These are phyloP conservation scores for Solanum tacnaense DNA, from an alignment of 257 asterid species.

Conservation along the genomic window DNA sequence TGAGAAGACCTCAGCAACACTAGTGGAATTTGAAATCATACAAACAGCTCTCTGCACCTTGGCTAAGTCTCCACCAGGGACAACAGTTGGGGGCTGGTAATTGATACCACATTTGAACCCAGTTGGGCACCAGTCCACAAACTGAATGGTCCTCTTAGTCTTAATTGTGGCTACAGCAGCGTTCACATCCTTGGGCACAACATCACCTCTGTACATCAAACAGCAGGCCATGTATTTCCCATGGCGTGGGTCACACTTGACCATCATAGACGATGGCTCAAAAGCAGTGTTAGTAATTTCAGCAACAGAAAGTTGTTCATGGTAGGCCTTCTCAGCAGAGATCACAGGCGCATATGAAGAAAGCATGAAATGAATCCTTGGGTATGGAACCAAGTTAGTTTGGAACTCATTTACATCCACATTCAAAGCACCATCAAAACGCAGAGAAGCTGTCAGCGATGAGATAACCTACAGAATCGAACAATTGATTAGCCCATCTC, in stretches of 20 bases:
- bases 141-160: slow-evolving; percentile 93
- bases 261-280: slow-evolving; percentile 98
- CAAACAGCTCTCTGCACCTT: slow-evolving; percentile 98
- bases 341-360: slow-evolving; percentile 92
- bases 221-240: slow-evolving; percentile 99
- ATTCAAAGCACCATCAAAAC: slow-evolving; percentile 87
- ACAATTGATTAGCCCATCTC: too few species aligned
- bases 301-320: slow-evolving; percentile 86
- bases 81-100: slow-evolving; percentile 96
- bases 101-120: slow-evolving; percentile 95
- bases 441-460: slow-evolving; percentile 77
- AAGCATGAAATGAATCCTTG: slow-evolving; percentile 95
- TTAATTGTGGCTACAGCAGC: slow-evolving; percentile 96
- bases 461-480: slow-evolving; percentile 53
- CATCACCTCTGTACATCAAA: slow-evolving; percentile 93
- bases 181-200: slow-evolving; percentile 89
- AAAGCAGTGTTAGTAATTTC: slow-evolving; percentile 95
- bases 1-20: slow-evolving; percentile 95
- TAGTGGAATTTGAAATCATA: slow-evolving; percentile 92
- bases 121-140: slow-evolving; percentile 98
- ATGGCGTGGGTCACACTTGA: slow-evolving; percentile 87
- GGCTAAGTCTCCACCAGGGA: slow-evolving; percentile 91
- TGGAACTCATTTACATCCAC: slow-evolving; percentile 97
- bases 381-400: slow-evolving; percentile 92
- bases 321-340: slow-evolving; percentile 90